Evolutionary conservation across 2,329 filamentous ascomycete genomes (phyloP).

Genomic region (Botrytis sinoallii): DNA sequence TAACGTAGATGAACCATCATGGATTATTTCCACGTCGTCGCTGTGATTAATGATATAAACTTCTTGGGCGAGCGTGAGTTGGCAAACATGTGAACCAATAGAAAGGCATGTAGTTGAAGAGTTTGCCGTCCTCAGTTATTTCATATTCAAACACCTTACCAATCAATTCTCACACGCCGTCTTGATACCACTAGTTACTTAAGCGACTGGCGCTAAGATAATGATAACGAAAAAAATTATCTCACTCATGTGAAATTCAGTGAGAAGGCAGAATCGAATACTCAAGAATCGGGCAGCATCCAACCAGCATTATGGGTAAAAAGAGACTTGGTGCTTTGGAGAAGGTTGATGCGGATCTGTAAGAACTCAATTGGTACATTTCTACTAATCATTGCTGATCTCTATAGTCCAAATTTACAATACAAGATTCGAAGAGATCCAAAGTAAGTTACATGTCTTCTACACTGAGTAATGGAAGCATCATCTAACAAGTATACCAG

Average conservation of each 20-base stretch:
- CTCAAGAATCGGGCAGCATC: not conserved
- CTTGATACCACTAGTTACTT: not conserved
- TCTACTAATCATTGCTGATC: slow-evolving; percentile 28
- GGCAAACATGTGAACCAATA: slow-evolving; percentile 5
- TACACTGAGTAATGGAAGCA: not conserved
- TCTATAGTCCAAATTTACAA: slow-evolving; percentile 70
- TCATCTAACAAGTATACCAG: slow-evolving; percentile 41
- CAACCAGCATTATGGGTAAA: slow-evolving; percentile 63
- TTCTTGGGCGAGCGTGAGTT: slow-evolving; percentile 11
- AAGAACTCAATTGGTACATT: slow-evolving; percentile 37
- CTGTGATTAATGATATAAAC: not conserved
- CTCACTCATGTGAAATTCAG: slow-evolving; percentile 3
- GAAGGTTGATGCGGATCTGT: slow-evolving; percentile 90
- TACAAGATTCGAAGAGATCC: slow-evolving; percentile 90
- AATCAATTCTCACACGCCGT: not conserved
- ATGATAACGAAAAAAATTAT: slow-evolving; percentile 18
- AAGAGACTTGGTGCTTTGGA: slow-evolving; percentile 88
- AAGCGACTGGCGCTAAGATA: slow-evolving; percentile 19
- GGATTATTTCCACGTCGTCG: slow-evolving; percentile 16
- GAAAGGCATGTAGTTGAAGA: slow-evolving; percentile 4
- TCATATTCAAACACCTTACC: not conserved
- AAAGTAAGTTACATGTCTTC: slow-evolving; percentile 49
- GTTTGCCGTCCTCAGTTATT: not conserved
- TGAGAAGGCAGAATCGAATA: slow-evolving; percentile 6
- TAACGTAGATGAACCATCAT: slow-evolving; percentile 5